Evolutionary conservation across 2,329 filamentous ascomycete genomes (phyloP), one percentile per base, ranked within the genome.

Genomic region (Aspergillus bombycis): DNA sequence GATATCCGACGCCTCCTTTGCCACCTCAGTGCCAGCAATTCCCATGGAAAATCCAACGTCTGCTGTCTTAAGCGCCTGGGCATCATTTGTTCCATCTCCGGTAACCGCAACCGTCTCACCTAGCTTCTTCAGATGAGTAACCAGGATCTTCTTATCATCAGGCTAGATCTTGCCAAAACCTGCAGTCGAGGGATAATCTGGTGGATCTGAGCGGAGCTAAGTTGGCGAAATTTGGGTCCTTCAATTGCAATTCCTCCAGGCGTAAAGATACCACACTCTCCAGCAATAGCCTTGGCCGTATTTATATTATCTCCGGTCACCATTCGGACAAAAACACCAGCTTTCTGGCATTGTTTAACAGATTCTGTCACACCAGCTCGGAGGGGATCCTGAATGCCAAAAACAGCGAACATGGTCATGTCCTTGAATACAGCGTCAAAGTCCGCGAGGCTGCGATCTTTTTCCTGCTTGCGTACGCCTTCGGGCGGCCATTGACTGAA

Each of bases 41-140:
- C 91, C 91, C 91, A 94, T 94, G 21, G 91, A 92, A 78, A 94
- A 94, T 30, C 91, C 91, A 56, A 94, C 89, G 72, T 94, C 91
- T 8, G 91, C 91, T 71, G 89, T 89, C 79, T 92, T 93, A 56
- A 94, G 83, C 57, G 91, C 91, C 30, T 91, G 91, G 4, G 91
- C 91, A 77, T 94, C 91, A 75, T 94, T 94, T 70, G 91, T 94
- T 61, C 91, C 91, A 71, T 94, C 91, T 68, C 91, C 91, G 34
- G 91, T 94, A 12, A 94, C 91, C 52, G 91, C 91, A 58, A 94
- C 91, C 19, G 89, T 93, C 75, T 94, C 90, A 53, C 88, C 88
- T 73, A 88, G 83, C 65, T 89, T 88, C 77, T 91, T 91, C 65
- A 93, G 83, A 60, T 87, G 84, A 74, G 87, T 86, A 36, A 93